Conservation (phyloP, 495 filamentous ascomycete genomes). For the Penicillium crystallinum region DNA sequence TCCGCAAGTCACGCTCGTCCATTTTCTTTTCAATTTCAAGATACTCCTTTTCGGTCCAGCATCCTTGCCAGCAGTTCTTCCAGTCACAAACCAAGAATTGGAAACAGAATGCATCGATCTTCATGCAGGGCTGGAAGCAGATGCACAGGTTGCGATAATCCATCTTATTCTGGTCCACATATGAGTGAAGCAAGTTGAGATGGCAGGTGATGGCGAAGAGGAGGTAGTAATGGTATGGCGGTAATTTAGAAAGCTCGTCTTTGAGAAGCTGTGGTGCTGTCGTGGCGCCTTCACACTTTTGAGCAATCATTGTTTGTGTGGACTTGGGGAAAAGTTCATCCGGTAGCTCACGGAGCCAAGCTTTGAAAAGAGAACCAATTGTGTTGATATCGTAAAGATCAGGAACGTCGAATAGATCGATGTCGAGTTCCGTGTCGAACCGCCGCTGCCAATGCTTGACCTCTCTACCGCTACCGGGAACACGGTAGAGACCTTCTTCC, state of each 20-base stretch:
- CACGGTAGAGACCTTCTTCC: slow-evolving; percentile 82
- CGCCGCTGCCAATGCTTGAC: slow-evolving; percentile 83
- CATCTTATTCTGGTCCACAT: slow-evolving; percentile 90
- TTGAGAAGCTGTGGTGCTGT: slow-evolving; percentile 74
- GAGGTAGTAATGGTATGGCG: slow-evolving; percentile 92
- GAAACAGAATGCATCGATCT: slow-evolving; percentile 86
- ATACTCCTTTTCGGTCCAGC: slow-evolving; percentile 80
- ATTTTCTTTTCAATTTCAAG: slow-evolving; percentile 65
- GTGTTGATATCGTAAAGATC: slow-evolving; percentile 93
- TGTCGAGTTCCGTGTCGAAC: slow-evolving; percentile 83
- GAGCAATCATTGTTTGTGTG: slow-evolving; percentile 66
- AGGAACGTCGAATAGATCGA: slow-evolving; percentile 75
- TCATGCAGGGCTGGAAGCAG: slow-evolving; percentile 92
- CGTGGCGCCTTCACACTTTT: slow-evolving; percentile 68
- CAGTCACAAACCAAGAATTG: slow-evolving; percentile 87
- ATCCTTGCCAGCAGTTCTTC: slow-evolving; percentile 92
- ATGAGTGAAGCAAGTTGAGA: slow-evolving; percentile 77
- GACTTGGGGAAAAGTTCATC: slow-evolving; percentile 83
- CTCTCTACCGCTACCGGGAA: slow-evolving; percentile 76
- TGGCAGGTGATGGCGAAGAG: slow-evolving; percentile 95
- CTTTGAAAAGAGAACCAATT: slow-evolving; percentile 86
- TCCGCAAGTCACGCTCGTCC: slow-evolving; percentile 40
- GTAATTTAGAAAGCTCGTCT: slow-evolving; percentile 83
- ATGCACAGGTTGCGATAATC: slow-evolving; percentile 87
- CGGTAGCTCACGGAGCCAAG: slow-evolving; percentile 89